Conservation (phyloP, 1,284 basidiomycete genomes). For the Rugosomyces carneus region DNA sequence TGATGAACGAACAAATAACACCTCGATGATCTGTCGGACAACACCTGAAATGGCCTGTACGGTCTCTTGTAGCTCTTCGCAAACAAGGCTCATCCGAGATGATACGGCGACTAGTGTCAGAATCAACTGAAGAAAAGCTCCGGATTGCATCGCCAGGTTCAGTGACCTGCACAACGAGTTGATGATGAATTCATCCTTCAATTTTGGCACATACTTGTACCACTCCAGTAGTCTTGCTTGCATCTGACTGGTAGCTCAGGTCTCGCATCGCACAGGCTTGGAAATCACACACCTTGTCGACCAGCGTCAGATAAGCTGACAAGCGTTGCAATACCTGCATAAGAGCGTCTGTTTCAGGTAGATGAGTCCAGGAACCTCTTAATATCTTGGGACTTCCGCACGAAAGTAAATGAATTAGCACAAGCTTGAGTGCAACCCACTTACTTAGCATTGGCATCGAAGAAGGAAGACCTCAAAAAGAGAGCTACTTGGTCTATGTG, state of each 20-base stretch:
- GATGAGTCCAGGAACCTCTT: constrained; percentile 57
- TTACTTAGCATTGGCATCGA: constrained; percentile 35
- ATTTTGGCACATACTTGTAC: constrained; percentile 40
- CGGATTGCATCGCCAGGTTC: constrained; percentile 57
- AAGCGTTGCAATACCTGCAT: constrained; percentile 27
- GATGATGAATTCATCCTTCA: background rate
- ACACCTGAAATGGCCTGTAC: constrained; percentile 20
- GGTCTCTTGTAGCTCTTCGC: constrained; percentile 36
- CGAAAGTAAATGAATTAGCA: constrained; percentile 2
- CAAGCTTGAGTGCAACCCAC: constrained; percentile 29
- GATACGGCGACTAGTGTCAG: constrained; percentile 53
- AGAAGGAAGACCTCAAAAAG: constrained; percentile 52
- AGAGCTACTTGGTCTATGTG: constrained; percentile 39
- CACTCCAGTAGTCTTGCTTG: constrained; percentile 38
- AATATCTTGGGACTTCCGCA: constrained; percentile 37
- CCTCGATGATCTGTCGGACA: constrained; percentile 1
- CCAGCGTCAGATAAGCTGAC: constrained; percentile 6
- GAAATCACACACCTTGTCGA: constrained; percentile 9
- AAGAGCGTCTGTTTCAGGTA: constrained; percentile 36
- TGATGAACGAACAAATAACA: constrained; percentile 7
- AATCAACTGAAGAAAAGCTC: constrained; percentile 63
- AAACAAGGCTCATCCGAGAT: constrained; percentile 49
- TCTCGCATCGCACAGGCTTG: background rate
- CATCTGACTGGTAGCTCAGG: constrained; percentile 35
- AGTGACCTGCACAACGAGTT: constrained; percentile 41